Base-by-base conservation (phyloP, 2,329 filamentous ascomycete species). In the Cyphellophora attinorum region DNA sequence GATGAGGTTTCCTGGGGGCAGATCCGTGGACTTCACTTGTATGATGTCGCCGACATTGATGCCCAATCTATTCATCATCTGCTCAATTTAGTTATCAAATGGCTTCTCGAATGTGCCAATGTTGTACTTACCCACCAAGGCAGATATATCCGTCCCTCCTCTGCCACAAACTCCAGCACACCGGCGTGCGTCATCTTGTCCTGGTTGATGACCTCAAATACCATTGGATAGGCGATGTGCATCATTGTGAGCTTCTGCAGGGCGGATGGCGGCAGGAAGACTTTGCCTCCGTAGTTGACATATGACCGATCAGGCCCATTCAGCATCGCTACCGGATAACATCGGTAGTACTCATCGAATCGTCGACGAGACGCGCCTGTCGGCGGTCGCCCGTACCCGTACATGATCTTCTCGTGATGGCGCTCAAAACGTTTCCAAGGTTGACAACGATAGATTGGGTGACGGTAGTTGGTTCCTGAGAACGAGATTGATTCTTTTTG, bases 271-370 rank as follows among this genome's bases (percentile, higher is more conserved):
- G 91, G 91, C 44, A 98, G 78, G 56, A 98, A 85, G 51, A 98
- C 89, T 68, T 98, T 98, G 61, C 89, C 93, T 48, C 91, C 91
- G 56, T 91, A 88, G 67, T 96, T 96, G 42, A 93, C 79, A 48
- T 88, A 81, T 34, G 84, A 81, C 47, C 91, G 76, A 52, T 95
- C 88, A 23, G 85, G 76, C 3, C 89, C 88, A 10, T 88, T 85
- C 43, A 93, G 77, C 88, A 98, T 96, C 51, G 81, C 79, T 51
- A 95, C 74, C 28, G 91, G 91, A 55, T 96, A 98, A 68, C 88
- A 95, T 52, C 91, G 81, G 64, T 95, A 96, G 67, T 94, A 96
- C 61, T 98, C 91, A 60, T 98, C 89, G 65, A 98, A 98, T 41
- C 88, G 84, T 51, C 85, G 82, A 49, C 62, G 68, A 51, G 57